phyloP scores from a whole-genome alignment of 345 rosid genomes.

The thale cress (Arabidopsis thaliana) region TAIR10.1 NC_003070.9:8567001-8567500 shows the following conservation, averaged over 20 bases:
- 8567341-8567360: constrained; percentile 72
- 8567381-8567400: constrained; percentile 67
- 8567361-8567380: constrained; percentile 57
- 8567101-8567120: constrained; percentile 97
- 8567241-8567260: constrained; percentile 18
- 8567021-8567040: constrained; percentile 91
- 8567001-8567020: constrained; percentile 93
- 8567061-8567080: constrained; percentile 93
- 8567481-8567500: constrained; percentile 10
- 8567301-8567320: constrained; percentile 12
- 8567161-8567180: constrained; percentile 90
- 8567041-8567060: constrained; percentile 92
- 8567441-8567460: constrained; percentile 94
- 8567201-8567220: constrained; percentile 85
- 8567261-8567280: neutral
- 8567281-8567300: constrained; percentile 1
- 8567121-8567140: constrained; percentile 82
- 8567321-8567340: constrained; percentile 56
- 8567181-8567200: constrained; percentile 91
- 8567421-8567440: constrained; percentile 74
- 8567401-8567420: constrained; percentile 79
- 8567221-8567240: constrained; percentile 60
- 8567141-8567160: constrained; percentile 76
- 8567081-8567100: constrained; percentile 90
- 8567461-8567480: constrained; percentile 60